Evolutionary conservation across 768 basidiomycete genomes (phyloP), one percentile per base, ranked within the genome.

Genomic region (Phanerochaete sordida): DNA sequence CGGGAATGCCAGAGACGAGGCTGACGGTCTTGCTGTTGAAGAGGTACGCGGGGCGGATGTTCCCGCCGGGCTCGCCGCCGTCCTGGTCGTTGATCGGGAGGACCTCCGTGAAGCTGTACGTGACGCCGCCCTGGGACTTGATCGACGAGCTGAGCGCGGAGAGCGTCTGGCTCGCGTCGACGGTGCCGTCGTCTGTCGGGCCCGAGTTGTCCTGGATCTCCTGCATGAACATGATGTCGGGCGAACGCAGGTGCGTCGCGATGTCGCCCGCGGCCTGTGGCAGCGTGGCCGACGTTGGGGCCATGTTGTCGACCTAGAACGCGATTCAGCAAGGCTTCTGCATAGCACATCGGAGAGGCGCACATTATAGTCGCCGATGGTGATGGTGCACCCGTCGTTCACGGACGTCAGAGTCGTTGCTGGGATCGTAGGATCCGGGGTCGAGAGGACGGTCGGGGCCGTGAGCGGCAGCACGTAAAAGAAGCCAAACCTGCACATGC

Each of bases 161-260:
- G 26, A 87, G 72, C 8, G 85, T 86, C 51, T 81, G 62, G 65
- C 80, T 81, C 8, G 81, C 83, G 57, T 67, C 71, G 50, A 84
- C 81, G 8, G 75, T 76, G 37, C 84, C 85, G 66, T 85, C 78
- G 65, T 85, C 70, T 0, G 68, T 79, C 7, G 74, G 62, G 2
- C 84, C 84, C 1, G 75, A 76, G 69, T 84, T 80, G 68, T 86
- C 85, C 66, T 86, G 84, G 23, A 87, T 81, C 63, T 87, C 85
- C 70, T 86, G 85, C 15, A 87, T 58, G 70, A 85, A 85, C 67
- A 86, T 69, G 60, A 87, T 74, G 65, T 86, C 84, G 6, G 85
- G 85, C 1, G 76, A 76, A 13, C 70, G 69, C n/a, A 87, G 77
- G 60, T 73, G 72, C 28, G 74, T 74, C 21, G 74, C 78, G 57